Evolutionary conservation across 2,329 filamentous ascomycete species (phyloP).

Genomic region (Colletotrichum godetiae): DNA sequence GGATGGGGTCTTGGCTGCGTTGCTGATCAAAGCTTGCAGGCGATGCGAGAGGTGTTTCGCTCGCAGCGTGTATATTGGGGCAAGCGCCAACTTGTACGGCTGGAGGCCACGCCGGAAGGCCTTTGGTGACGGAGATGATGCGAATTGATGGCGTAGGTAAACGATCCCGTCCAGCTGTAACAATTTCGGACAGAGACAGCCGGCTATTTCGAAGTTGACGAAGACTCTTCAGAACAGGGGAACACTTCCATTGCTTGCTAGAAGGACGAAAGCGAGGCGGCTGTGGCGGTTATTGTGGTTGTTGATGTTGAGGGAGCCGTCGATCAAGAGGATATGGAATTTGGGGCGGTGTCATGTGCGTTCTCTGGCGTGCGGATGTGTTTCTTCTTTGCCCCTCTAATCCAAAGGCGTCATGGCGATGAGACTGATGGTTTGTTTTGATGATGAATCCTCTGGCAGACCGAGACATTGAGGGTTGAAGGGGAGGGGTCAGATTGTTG

Average conservation of each 20-base stretch:
- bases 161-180: neutral
- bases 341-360: slow-evolving; percentile 10
- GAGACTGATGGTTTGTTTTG: slow-evolving; percentile 16
- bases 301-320: neutral
- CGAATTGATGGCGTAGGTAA: neutral
- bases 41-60: neutral
- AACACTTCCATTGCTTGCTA: neutral
- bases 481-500: neutral
- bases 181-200: neutral
- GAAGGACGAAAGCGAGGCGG: neutral
- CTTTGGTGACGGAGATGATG: neutral
- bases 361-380: neutral
- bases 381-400: slow-evolving; percentile 5
- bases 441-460: slow-evolving; percentile 19
- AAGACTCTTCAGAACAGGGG: neutral
- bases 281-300: neutral
- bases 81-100: neutral
- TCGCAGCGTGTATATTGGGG: neutral
- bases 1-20: neutral
- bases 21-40: neutral
- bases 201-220: neutral
- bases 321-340: slow-evolving; percentile 14
- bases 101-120: neutral
- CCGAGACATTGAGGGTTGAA: neutral
- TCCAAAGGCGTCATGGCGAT: neutral